Percentiles rank a stretch among this genome's conserved stretches.
Evolutionary conservation across 2,329 filamentous ascomycete genomes (phyloP).

Genomic region (Lecanicillium sp.): DNA sequence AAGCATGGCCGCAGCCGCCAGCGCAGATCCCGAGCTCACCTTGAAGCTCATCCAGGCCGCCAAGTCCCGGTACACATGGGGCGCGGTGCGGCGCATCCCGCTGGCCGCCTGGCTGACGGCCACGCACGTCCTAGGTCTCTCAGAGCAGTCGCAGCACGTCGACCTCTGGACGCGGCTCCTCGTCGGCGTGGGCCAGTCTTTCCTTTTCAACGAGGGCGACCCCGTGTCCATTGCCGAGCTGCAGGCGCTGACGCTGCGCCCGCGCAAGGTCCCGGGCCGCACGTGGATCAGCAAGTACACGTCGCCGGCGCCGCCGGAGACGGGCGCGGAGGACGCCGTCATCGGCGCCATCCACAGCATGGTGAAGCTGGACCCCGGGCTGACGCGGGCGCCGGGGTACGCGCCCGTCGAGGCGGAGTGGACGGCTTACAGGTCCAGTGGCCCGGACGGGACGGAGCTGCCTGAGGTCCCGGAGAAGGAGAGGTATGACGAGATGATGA

Average conservation of each 20-base stretch:
- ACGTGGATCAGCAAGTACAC: constrained; percentile 75
- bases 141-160: constrained; percentile 67
- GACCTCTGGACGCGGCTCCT: constrained; percentile 70
- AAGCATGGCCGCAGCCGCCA: constrained; percentile 9
- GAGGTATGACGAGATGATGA: constrained; percentile 62
- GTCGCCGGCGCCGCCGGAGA: constrained; percentile 53
- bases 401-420: constrained; percentile 64
- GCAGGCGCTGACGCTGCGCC: constrained; percentile 58
- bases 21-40: constrained; percentile 6
- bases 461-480: constrained; percentile 55
- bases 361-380: constrained; percentile 13
- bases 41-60: constrained; percentile 14
- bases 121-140: constrained; percentile 59
- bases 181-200: constrained; percentile 63
- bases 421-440: constrained; percentile 62
- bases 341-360: constrained; percentile 44
- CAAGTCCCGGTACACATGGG: constrained; percentile 3
- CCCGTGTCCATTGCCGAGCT: constrained; percentile 50
- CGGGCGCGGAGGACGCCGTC: constrained; percentile 50
- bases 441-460: constrained; percentile 40
- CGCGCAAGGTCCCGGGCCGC: constrained; percentile 65
- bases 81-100: constrained; percentile 30
- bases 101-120: constrained; percentile 56
- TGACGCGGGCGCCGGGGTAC: constrained; percentile 42
- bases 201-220: constrained; percentile 42